A percentile compares a stretch with the other conserved stretches of the same genome.
phyloP scores from a whole-genome alignment of 2,329 filamentous ascomycete genomes.

The Didymosphaeria variabile region DNA sequence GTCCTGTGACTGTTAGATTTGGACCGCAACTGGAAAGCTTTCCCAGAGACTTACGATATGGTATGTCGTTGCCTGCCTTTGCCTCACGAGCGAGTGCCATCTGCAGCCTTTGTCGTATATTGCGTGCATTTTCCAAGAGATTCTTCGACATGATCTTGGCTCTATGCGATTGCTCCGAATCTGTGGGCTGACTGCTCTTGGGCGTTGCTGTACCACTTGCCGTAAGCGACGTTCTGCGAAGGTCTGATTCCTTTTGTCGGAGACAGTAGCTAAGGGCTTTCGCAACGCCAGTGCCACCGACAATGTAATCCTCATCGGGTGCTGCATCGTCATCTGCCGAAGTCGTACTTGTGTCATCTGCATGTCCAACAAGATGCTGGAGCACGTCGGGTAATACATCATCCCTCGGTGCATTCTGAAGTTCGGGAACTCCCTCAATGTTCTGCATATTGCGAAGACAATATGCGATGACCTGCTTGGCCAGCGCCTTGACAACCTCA shows the following conservation, averaged over 20 bases:
- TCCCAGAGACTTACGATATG: slow-evolving; percentile 72
- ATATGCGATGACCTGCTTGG: slow-evolving; percentile 94
- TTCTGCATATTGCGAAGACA: slow-evolving; percentile 90
- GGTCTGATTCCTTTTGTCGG: slow-evolving; percentile 75
- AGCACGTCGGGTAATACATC: slow-evolving; percentile 82
- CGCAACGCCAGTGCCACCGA: slow-evolving; percentile 92
- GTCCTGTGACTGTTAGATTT: slow-evolving; percentile 59
- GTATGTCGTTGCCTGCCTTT: slow-evolving; percentile 74
- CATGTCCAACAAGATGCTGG: slow-evolving; percentile 83
- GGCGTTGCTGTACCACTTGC: slow-evolving; percentile 64
- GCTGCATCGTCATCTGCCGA: slow-evolving; percentile 73
- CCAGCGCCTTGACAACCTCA: slow-evolving; percentile 89
- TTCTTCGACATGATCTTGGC: slow-evolving; percentile 88
- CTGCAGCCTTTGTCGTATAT: slow-evolving; percentile 84
- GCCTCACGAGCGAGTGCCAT: slow-evolving; percentile 82
- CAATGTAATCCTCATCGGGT: slow-evolving; percentile 93
- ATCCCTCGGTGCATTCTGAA: slow-evolving; percentile 57
- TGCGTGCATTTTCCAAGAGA: slow-evolving; percentile 83
- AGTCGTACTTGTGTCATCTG: slow-evolving; percentile 59
- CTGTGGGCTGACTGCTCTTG: slow-evolving; percentile 50
- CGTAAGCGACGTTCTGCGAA: slow-evolving; percentile 50
- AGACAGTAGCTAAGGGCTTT: slow-evolving; percentile 93
- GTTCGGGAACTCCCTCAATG: slow-evolving; percentile 72
- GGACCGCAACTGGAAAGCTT: not conserved
- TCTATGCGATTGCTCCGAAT: slow-evolving; percentile 38